Percentiles rank a stretch among this genome's conserved stretches.
Evolutionary conservation across 1,284 basidiomycete species (phyloP).

Genomic region (Apiotrichum siamense): DNA sequence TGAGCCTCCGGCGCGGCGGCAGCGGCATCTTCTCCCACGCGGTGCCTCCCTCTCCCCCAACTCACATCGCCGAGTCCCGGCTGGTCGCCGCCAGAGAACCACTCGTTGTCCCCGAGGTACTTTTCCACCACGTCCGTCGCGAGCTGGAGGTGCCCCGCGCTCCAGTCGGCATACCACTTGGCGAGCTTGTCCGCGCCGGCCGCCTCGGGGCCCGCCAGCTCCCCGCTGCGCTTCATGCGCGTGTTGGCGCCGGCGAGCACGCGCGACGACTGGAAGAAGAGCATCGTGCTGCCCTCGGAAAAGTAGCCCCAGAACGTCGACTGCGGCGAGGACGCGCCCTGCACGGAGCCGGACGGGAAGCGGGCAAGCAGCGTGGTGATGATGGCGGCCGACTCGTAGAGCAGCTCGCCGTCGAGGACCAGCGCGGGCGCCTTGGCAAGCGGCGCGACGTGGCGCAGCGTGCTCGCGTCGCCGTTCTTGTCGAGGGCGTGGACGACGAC

Average conservation of each 20-base stretch:
- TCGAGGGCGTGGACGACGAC: not conserved
- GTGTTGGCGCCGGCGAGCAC: not conserved
- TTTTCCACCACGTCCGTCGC: constrained; percentile 4
- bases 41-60: no score
- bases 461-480: not conserved
- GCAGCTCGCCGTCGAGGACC: not conserved
- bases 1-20: no score
- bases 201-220: not conserved
- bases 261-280: constrained; percentile 7
- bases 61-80: constrained; percentile 6
- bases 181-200: constrained; percentile 3
- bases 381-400: constrained; percentile 4
- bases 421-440: not conserved
- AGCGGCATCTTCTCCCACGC: no score
- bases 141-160: not conserved
- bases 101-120: not conserved
- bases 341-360: constrained; percentile 15
- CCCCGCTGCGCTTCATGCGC: not conserved
- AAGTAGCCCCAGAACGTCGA: constrained; percentile 8
- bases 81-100: constrained; percentile 9
- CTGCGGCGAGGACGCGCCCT: constrained; percentile 11
- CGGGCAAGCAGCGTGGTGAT: constrained; percentile 5
- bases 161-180: constrained; percentile 3
- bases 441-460: not conserved
- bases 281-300: constrained; percentile 7